Percentiles rank a stretch among this genome's conserved stretches.
These are phyloP conservation scores for Fusarium buxicola DNA, from an alignment of 2,329 filamentous ascomycete genomes.

Conservation along the genomic window DNA sequence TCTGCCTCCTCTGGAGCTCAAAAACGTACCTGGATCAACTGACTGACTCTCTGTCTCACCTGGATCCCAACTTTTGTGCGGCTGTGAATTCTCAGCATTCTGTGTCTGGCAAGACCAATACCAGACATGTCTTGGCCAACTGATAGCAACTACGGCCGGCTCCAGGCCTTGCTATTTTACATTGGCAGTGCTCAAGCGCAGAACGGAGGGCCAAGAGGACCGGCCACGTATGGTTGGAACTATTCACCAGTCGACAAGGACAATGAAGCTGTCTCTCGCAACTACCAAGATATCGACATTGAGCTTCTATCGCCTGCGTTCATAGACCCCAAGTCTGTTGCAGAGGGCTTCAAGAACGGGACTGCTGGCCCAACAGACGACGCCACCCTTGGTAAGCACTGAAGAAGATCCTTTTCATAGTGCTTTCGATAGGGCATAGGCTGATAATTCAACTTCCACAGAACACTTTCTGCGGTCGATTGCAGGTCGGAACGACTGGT, in stretches of 20 bases:
- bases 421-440: too few relatives aligned
- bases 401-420: too few relatives aligned
- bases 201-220: not conserved
- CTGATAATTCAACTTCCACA: not conserved
- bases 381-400: not conserved
- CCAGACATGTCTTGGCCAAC: not conserved
- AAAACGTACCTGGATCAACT: too few relatives aligned
- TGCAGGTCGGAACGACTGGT: constrained; percentile 16
- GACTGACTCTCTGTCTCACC: too few relatives aligned
- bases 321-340: not conserved
- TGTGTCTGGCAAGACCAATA: not conserved
- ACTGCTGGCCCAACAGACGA: not conserved
- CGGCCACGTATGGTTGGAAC: not conserved
- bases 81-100: too few relatives aligned
- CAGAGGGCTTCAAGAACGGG: not conserved
- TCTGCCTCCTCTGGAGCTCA: too few relatives aligned
- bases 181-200: not conserved
- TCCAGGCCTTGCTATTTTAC: not conserved
- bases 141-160: not conserved
- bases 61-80: too few relatives aligned
- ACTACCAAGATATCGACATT: not conserved
- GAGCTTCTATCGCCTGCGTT: constrained; percentile 4
- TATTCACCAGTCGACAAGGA: not conserved
- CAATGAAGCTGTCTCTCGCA: not conserved
- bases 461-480: constrained; percentile 17